Conservation (phyloP, 805 yeast genomes). For the Sugiyamaella boreocaroliniensis region DNA sequence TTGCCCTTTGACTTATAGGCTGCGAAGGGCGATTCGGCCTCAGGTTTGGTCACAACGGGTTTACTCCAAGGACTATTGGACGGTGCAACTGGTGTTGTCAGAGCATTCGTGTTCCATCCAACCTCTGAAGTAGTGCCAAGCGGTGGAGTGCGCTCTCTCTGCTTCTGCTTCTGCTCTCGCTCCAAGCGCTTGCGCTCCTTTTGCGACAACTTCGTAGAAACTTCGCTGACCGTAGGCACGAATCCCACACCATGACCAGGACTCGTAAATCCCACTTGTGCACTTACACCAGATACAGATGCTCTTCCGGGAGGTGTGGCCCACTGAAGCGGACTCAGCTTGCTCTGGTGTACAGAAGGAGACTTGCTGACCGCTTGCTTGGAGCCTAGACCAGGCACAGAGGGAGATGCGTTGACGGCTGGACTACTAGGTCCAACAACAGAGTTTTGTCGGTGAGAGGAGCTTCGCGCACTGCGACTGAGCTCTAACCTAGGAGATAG, state of each 20-base stretch:
- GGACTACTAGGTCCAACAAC: neutral
- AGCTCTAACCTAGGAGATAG: neutral
- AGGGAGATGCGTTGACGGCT: neutral
- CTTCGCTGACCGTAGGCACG: neutral
- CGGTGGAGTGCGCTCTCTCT: constrained; percentile 7
- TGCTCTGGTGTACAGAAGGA: constrained; percentile 1
- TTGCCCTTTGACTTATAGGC: constrained; percentile 7
- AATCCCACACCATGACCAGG: neutral
- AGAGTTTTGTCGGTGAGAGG: neutral
- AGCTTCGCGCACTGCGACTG: neutral
- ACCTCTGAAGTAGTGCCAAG: neutral
- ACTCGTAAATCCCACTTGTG: neutral
- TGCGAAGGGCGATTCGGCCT: constrained; percentile 14
- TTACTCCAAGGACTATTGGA: constrained; percentile 2
- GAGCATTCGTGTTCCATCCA: neutral
- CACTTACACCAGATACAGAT: neutral
- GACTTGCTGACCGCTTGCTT: constrained; percentile 4
- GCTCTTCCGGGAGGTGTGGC: neutral
- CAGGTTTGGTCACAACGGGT: neutral
- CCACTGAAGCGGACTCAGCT: constrained; percentile 1
- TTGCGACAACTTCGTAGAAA: constrained; percentile 46
- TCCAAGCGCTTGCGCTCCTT: constrained; percentile 44
- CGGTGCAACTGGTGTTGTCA: constrained; percentile 4
- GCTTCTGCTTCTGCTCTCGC: constrained; percentile 30
- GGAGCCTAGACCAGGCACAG: neutral